These are phyloP conservation scores for Termitomyces sp. DNA, from an alignment of 768 basidiomycete species.

Conservation along the genomic window DNA sequence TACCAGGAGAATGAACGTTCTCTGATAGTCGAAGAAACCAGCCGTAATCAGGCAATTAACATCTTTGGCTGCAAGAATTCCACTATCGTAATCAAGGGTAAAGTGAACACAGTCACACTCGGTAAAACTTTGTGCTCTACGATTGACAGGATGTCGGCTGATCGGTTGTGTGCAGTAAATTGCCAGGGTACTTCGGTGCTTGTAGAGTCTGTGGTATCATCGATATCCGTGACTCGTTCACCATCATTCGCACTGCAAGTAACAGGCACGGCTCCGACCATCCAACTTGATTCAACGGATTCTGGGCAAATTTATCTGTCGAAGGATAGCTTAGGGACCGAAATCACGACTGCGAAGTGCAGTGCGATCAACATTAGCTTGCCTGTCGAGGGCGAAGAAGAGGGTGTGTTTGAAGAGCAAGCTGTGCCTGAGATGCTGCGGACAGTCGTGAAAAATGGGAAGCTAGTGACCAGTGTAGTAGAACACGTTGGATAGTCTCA, in stretches of 20 bases:
- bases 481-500: constrained; percentile 65
- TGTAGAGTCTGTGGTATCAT: constrained; percentile 90
- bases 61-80: constrained; percentile 87
- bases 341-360: constrained; percentile 93
- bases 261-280: constrained; percentile 83
- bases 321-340: constrained; percentile 64
- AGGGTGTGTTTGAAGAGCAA: constrained; percentile 86
- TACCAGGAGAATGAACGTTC: constrained; percentile 78
- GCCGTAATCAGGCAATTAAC: constrained; percentile 80
- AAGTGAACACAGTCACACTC: constrained; percentile 90
- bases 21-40: constrained; percentile 69
- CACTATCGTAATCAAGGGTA: constrained; percentile 82
- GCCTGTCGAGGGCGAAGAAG: constrained; percentile 83
- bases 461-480: constrained; percentile 81
- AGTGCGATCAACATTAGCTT: constrained; percentile 88
- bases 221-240: constrained; percentile 82
- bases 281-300: constrained; percentile 92
- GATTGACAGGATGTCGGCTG: constrained; percentile 1
- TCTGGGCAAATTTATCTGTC: constrained; percentile 94
- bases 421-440: constrained; percentile 95
- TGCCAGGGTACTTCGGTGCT: constrained; percentile 85
- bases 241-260: constrained; percentile 94
- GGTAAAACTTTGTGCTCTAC: constrained; percentile 39
- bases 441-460: constrained; percentile 75
- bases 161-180: constrained; percentile 50